Percentiles rank a stretch among this genome's conserved stretches.
Evolutionary conservation across 2,329 filamentous ascomycete genomes (phyloP).

Genomic region (Rhytidhysteron rufulum): DNA sequence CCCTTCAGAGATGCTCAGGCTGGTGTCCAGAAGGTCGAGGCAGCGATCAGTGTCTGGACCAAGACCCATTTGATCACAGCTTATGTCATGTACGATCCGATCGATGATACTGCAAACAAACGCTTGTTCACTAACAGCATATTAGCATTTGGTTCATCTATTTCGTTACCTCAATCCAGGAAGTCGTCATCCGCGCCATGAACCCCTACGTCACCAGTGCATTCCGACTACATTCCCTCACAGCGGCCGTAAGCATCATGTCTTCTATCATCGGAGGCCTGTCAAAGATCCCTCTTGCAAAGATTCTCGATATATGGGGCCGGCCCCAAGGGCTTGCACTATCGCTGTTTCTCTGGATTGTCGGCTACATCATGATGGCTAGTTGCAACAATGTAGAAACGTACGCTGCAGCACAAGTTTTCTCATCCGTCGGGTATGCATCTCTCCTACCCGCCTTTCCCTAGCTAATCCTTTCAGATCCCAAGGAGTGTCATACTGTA

Average conservation of each 20-base stretch:
- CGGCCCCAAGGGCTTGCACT: conserved; percentile 37
- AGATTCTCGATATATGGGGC: conserved; percentile 40
- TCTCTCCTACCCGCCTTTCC: neutral
- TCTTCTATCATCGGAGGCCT: conserved; percentile 34
- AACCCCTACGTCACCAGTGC: conserved; percentile 38
- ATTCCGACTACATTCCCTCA: conserved; percentile 31
- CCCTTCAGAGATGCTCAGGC: conserved; percentile 9
- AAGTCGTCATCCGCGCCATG: conserved; percentile 38
- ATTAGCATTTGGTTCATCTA: conserved; percentile 45
- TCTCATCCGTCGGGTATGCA: conserved; percentile 57
- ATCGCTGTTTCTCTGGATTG: conserved; percentile 28
- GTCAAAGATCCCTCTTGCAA: conserved; percentile 35
- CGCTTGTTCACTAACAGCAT: neutral
- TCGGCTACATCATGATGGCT: conserved; percentile 62
- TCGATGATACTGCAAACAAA: neutral
- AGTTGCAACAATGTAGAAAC: conserved; percentile 56
- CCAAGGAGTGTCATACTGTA: conserved; percentile 57
- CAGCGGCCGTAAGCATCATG: conserved; percentile 33
- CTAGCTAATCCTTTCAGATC: conserved; percentile 4
- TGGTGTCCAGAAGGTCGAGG: conserved; percentile 31
- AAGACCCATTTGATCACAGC: conserved; percentile 20
- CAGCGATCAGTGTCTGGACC: conserved; percentile 31
- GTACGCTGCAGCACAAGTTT: conserved; percentile 62
- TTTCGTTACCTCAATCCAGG: conserved; percentile 47
- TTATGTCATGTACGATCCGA: conserved; percentile 15